These are phyloP conservation scores for Isabelozyma gotoi DNA, from an alignment of 805 yeast species.

Conservation along the genomic window DNA sequence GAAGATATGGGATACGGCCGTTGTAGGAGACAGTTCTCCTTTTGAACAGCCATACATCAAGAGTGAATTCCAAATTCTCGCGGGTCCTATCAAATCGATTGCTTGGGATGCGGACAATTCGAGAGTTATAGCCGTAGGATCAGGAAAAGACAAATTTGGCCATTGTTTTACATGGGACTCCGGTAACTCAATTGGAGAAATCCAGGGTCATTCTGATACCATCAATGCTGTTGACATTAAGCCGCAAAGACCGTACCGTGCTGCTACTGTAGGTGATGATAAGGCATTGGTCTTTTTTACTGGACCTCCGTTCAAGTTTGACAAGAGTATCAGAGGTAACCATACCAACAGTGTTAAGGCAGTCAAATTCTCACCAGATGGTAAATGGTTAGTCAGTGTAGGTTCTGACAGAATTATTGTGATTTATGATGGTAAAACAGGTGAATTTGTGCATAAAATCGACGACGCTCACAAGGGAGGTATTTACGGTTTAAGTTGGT, in stretches of 20 bases:
- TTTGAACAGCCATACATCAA: slow-evolving; percentile 57
- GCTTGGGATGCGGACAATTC: slow-evolving; percentile 91
- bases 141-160: slow-evolving; percentile 88
- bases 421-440: slow-evolving; percentile 84
- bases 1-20: slow-evolving; percentile 73
- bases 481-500: slow-evolving; percentile 76
- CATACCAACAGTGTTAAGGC: slow-evolving; percentile 81
- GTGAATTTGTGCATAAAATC: slow-evolving; percentile 62
- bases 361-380: slow-evolving; percentile 80
- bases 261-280: slow-evolving; percentile 92
- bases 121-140: slow-evolving; percentile 91
- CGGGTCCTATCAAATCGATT: slow-evolving; percentile 78
- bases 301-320: slow-evolving; percentile 94
- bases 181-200: slow-evolving; percentile 96
- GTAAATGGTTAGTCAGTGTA: slow-evolving; percentile 69
- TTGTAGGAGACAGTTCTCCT: slow-evolving; percentile 39
- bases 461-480: slow-evolving; percentile 71
- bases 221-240: slow-evolving; percentile 83
- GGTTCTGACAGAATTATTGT: slow-evolving; percentile 81
- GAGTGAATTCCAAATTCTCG: slow-evolving; percentile 76
- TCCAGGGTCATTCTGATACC: slow-evolving; percentile 84
- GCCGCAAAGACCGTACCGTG: slow-evolving; percentile 87
- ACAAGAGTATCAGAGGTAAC: slow-evolving; percentile 64
- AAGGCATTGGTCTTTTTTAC: slow-evolving; percentile 76
- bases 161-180: slow-evolving; percentile 92